Percentiles rank a stretch among this genome's conserved stretches.
Conservation (phyloP, 2,329 filamentous ascomycete genomes). For the Clarireedia paspali region DNA sequence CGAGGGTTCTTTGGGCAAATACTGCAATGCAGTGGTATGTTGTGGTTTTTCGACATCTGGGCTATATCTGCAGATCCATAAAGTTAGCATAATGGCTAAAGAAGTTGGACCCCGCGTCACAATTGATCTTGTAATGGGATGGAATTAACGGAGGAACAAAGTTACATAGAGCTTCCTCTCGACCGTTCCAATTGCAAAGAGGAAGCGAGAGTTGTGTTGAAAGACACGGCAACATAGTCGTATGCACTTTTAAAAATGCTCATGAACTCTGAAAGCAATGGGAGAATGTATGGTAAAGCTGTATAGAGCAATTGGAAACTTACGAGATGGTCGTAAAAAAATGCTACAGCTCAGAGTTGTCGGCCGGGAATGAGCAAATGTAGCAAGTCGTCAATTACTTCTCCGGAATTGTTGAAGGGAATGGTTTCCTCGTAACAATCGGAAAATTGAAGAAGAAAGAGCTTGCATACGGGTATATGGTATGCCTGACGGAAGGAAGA, state of each 20-base stretch:
- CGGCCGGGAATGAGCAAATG: conserved; percentile 23
- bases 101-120: neutral
- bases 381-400: conserved; percentile 17
- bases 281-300: too few relatives aligned
- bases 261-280: neutral
- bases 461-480: neutral
- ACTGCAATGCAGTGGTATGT: conserved; percentile 67
- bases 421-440: conserved; percentile 5
- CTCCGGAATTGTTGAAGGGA: conserved; percentile 11
- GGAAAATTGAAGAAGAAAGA: conserved; percentile 3
- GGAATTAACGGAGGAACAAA: neutral
- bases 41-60: conserved; percentile 21
- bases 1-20: conserved; percentile 72
- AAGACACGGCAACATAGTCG: too few relatives aligned
- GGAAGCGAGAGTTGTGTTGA: neutral
- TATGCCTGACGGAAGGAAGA: conserved; percentile 10
- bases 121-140: neutral
- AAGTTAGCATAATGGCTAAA: conserved; percentile 5
- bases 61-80: conserved; percentile 1
- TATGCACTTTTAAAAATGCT: too few relatives aligned
- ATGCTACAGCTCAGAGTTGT: conserved; percentile 1
- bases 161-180: too few relatives aligned
- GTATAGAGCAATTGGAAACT: neutral
- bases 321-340: conserved; percentile 1
- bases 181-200: neutral